Conservation (phyloP, 2,329 filamentous ascomycete genomes). For the Onygenales sp. region DNA sequence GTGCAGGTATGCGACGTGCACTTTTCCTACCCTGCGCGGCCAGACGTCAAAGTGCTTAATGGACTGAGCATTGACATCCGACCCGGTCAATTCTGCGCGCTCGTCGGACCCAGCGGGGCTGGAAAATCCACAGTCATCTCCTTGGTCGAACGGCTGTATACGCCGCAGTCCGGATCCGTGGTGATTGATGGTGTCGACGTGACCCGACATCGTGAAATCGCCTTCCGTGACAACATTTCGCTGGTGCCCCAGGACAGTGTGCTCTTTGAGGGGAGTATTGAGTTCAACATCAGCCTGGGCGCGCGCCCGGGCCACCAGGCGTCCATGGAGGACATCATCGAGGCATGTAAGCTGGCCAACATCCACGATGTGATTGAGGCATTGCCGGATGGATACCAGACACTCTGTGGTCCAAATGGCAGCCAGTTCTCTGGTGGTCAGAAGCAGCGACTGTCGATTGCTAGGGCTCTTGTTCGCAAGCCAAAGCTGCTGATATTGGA, state of each 20-base stretch:
- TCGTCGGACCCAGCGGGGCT: background rate
- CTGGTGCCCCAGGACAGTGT: background rate
- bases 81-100: background rate
- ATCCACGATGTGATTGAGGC: background rate
- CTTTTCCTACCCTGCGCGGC: background rate
- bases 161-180: background rate
- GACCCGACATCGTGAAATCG: background rate
- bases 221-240: background rate
- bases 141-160: background rate
- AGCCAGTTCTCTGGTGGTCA: background rate
- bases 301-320: background rate
- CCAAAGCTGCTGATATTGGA: background rate
- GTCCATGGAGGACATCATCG: background rate
- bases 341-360: background rate
- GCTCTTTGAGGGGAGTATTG: background rate
- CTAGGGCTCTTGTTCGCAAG: background rate
- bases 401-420: background rate
- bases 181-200: background rate
- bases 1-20: background rate
- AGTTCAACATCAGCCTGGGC: background rate
- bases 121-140: constrained; percentile 1
- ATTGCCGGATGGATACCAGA: background rate
- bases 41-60: background rate
- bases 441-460: background rate
- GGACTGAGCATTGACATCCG: background rate